These are phyloP conservation scores for Aspergillus viridinutans DNA, from an alignment of 2,329 filamentous ascomycete species.

Conservation along the genomic window DNA sequence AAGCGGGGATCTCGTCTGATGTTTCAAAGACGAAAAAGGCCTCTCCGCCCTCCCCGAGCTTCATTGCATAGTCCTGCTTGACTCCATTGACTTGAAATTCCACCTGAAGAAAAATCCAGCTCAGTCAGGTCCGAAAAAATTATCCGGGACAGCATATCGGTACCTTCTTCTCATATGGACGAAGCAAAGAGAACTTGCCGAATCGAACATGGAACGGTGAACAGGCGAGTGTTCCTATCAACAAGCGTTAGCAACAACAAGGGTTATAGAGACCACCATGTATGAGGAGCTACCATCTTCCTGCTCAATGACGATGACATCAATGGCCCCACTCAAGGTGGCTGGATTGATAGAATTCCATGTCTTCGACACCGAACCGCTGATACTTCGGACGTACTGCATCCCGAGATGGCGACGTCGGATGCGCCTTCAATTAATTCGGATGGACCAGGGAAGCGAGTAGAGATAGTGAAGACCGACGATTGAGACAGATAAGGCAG, in stretches of 20 bases:
- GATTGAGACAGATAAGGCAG: slow-evolving; percentile 3
- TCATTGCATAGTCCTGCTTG: slow-evolving; percentile 96
- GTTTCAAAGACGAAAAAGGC: slow-evolving; percentile 99
- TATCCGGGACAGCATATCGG: neutral
- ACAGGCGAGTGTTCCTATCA: slow-evolving; percentile 65
- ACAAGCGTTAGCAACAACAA: slow-evolving; percentile 1
- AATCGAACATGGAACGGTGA: slow-evolving; percentile 98
- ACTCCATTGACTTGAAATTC: slow-evolving; percentile 92
- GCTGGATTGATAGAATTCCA: slow-evolving; percentile 99
- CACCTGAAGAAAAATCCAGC: slow-evolving; percentile 49
- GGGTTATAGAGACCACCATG: neutral
- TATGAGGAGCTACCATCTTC: slow-evolving; percentile 66
- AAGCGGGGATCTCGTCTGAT: slow-evolving; percentile 82
- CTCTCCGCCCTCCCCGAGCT: slow-evolving; percentile 93
- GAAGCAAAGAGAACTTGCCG: slow-evolving; percentile 93
- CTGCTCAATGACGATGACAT: slow-evolving; percentile 96
- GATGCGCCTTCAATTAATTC: slow-evolving; percentile 10
- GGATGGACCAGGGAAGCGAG: slow-evolving; percentile 1
- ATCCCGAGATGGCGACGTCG: slow-evolving; percentile 50
- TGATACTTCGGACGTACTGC: slow-evolving; percentile 97
- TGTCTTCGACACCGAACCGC: slow-evolving; percentile 92
- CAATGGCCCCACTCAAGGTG: slow-evolving; percentile 94
- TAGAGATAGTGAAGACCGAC: slow-evolving; percentile 8
- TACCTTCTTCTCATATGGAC: slow-evolving; percentile 91
- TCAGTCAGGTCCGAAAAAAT: slow-evolving; percentile 10